Conservation (phyloP, 2,329 filamentous ascomycete genomes). For the Amphichorda felina region DNA sequence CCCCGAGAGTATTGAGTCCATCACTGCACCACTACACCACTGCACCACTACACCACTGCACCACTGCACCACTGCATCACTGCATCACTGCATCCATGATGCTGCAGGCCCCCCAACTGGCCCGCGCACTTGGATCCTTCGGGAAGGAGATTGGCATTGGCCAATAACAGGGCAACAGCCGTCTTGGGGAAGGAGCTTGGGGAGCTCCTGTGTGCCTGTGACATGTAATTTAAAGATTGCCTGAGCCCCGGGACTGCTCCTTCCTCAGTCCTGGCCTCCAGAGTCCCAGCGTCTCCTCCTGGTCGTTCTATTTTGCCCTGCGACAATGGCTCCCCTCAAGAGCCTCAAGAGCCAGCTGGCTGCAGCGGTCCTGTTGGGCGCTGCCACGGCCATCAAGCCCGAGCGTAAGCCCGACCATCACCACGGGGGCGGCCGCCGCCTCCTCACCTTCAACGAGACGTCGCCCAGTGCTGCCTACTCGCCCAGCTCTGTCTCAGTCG, state of each 20-base stretch:
- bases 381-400: constrained; percentile 29
- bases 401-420: constrained; percentile 42
- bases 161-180: background rate
- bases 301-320: too few species aligned
- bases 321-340: constrained; percentile 1
- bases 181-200: background rate
- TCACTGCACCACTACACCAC: too few species aligned
- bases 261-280: background rate
- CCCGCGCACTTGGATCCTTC: background rate
- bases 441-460: constrained; percentile 50
- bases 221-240: background rate
- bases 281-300: too few species aligned
- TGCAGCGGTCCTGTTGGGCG: background rate
- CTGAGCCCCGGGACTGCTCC: background rate
- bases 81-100: background rate
- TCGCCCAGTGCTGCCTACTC: constrained; percentile 32
- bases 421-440: constrained; percentile 39
- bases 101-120: background rate
- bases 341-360: constrained; percentile 1
- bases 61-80: background rate
- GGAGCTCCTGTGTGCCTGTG: background rate
- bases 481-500: constrained; percentile 33
- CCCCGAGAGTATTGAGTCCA: too few species aligned
- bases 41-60: too few species aligned
- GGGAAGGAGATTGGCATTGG: background rate